Conservation (phyloP, 306 rosid species). For the Rosa persica region DNA sequence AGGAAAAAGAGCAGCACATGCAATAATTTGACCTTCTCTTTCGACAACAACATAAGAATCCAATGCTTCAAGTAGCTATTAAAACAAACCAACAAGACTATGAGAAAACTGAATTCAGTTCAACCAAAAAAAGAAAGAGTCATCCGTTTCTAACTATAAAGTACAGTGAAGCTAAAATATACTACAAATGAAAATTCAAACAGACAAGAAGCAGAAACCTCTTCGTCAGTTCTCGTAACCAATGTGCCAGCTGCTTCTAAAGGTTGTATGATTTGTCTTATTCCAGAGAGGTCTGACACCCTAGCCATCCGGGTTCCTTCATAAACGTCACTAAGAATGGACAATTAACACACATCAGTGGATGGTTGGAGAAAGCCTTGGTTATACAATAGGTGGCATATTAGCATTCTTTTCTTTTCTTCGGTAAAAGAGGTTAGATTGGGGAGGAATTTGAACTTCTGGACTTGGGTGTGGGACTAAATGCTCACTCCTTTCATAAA, state of each 20-base stretch:
- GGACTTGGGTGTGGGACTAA: not conserved
- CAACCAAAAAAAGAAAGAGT: not conserved
- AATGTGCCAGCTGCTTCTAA: conserved; percentile 73
- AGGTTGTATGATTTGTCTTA: conserved; percentile 72
- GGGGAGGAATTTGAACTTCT: not conserved
- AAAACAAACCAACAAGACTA: conserved; percentile 11
- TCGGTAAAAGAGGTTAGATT: not conserved
- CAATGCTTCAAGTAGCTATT: conserved; percentile 62
- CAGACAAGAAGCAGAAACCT: conserved; percentile 45
- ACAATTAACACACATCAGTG: conserved; percentile 26
- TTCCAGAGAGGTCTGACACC: conserved; percentile 61
- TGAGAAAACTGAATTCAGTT: not conserved
- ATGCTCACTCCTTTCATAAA: not conserved
- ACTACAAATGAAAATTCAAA: not conserved
- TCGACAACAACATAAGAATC: conserved; percentile 69
- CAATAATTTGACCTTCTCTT: conserved; percentile 97
- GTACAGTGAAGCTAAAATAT: not conserved
- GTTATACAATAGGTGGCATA: not conserved
- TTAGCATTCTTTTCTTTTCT: not conserved
- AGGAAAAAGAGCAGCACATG: conserved; percentile 87
- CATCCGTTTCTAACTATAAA: not conserved
- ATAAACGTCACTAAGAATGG: conserved; percentile 66
- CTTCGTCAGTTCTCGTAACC: conserved; percentile 77
- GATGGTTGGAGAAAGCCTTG: not conserved
- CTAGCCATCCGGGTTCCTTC: conserved; percentile 95